Evolutionary conservation across 306 rosid genomes (phyloP), one percentile per base, ranked within the genome.

Genomic region (Adenanthera pavonina): DNA sequence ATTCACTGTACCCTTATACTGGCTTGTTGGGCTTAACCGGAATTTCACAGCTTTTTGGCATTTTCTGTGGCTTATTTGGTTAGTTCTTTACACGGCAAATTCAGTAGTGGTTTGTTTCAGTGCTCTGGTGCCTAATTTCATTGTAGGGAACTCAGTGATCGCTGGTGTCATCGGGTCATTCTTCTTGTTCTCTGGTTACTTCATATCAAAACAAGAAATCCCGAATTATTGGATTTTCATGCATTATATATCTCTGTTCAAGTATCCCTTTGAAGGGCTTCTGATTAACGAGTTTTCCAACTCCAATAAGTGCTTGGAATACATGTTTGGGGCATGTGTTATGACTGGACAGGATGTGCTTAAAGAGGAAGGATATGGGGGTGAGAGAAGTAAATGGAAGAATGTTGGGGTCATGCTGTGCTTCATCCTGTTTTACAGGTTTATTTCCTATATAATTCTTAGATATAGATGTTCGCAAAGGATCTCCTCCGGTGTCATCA

Each of bases 251-350:
- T 91, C 97, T 7, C 71, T 91, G 70, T 93, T 89, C 52, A 91
- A 93, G 90, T 91, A 91, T 78, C 97, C 97, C 9, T 91, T 93
- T 10, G 96, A 93, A 87, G 97, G 96, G 89, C 89, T 93, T 80
- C 71, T 93, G 72, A 82, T 89, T 62, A 91, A 90, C 52, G 97
- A 93, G 83, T 93, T 93, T 72, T 91, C 94, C 0, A 80, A 85
- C 9, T 84, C 96, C 16, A 86, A 64, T 2, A 90, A 93, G 86
- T 93, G 97, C 83, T 77, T 91, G 87, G 90, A 91, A 85, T 81
- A 79, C 80, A 78, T 93, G 85, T 93, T 93, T 51, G 97, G 89
- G 53, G 86, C 79, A 70, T 93, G 97, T 49, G 61, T 75, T 71
- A 85, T 89, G 81, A 89, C 78, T 3, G 90, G 90, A 20, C 90